phyloP scores from a whole-genome alignment of 2,329 filamentous ascomycete species.

The Talaromyces funiculosus region DNA sequence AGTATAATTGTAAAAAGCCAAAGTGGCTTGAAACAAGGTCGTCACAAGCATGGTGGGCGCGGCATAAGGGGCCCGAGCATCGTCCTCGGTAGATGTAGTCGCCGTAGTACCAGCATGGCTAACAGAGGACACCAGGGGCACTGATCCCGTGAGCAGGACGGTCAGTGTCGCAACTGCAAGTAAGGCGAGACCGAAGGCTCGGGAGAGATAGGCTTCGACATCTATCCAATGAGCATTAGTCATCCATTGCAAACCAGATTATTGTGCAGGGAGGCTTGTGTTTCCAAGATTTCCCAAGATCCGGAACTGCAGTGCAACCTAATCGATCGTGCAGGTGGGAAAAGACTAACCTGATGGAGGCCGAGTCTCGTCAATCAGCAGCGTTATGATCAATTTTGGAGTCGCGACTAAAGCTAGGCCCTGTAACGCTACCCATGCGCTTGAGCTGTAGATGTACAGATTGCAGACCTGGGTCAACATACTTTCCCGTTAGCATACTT shows the following conservation, averaged over 20 bases:
- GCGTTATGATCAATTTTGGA: constrained; percentile 56
- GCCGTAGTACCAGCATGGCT: constrained; percentile 35
- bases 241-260: neutral
- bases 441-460: constrained; percentile 41
- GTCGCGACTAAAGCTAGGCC: constrained; percentile 52
- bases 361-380: constrained; percentile 53
- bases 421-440: constrained; percentile 41
- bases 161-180: constrained; percentile 58
- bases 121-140: constrained; percentile 57
- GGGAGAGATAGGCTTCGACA: constrained; percentile 69
- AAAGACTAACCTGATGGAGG: constrained; percentile 46
- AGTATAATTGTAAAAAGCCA: constrained; percentile 63
- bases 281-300: constrained; percentile 1
- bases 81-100: constrained; percentile 24
- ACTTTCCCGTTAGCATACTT: neutral
- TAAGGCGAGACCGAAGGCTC: constrained; percentile 62
- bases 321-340: neutral
- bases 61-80: constrained; percentile 56
- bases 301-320: neutral
- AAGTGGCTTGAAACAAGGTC: constrained; percentile 57
- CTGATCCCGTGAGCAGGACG: constrained; percentile 64
- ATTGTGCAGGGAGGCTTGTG: neutral
- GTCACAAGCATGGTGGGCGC: constrained; percentile 62
- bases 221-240: constrained; percentile 31
- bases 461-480: constrained; percentile 35